Percentiles rank a stretch among this genome's conserved stretches.
These are phyloP conservation scores for Moringa oleifera DNA, from an alignment of 345 rosid species.

Conservation along the genomic window DNA sequence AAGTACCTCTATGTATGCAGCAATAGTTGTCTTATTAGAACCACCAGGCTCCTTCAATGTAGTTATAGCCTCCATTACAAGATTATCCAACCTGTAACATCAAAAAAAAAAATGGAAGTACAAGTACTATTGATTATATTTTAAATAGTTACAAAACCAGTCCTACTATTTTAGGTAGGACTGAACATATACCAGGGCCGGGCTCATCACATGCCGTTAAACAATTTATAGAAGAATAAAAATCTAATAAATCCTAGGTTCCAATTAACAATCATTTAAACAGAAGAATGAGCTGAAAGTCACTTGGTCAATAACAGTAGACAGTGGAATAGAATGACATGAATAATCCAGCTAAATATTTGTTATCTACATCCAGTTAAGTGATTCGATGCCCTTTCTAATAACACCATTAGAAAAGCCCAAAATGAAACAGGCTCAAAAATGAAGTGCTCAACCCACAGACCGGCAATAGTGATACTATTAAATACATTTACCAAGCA, in stretches of 20 bases:
- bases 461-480: not conserved
- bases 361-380: not conserved
- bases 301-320: not conserved
- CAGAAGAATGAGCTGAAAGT: not conserved
- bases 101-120: not conserved
- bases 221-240: not conserved
- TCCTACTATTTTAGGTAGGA: not conserved
- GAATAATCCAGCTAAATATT: not conserved
- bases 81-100: constrained; percentile 70
- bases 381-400: not conserved
- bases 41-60: constrained; percentile 90
- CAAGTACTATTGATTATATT: not conserved
- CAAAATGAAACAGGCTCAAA: not conserved
- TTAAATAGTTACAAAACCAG: not conserved
- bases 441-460: not conserved
- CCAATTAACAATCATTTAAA: not conserved
- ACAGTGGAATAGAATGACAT: not conserved
- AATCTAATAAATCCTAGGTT: not conserved
- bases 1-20: constrained; percentile 82
- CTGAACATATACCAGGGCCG: not conserved
- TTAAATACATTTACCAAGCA: not conserved
- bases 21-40: constrained; percentile 79
- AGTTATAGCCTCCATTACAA: constrained; percentile 83
- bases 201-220: not conserved
- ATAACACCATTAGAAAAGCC: not conserved